Percentiles rank a stretch among this genome's conserved stretches.
Evolutionary conservation across 441 rosid species (phyloP).

Genomic region (Populus hybrid): DNA sequence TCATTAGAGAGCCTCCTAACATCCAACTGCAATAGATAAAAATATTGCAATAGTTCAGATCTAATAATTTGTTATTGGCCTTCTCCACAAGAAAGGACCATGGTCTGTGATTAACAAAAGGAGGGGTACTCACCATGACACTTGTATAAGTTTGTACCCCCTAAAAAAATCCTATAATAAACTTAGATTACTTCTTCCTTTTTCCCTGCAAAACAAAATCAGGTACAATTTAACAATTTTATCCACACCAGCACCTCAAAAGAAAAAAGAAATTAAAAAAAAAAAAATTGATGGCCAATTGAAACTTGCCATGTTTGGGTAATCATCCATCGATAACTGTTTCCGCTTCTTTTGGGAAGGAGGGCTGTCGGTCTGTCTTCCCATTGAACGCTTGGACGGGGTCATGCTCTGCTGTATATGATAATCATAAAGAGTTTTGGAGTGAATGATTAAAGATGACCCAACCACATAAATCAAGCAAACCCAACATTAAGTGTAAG

Average conservation of each 20-base stretch:
- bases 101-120: background rate
- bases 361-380: slow-evolving; percentile 81
- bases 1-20: background rate
- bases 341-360: slow-evolving; percentile 66
- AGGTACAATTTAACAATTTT: background rate
- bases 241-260: background rate
- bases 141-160: background rate
- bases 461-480: background rate
- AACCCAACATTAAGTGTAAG: background rate
- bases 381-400: slow-evolving; percentile 70
- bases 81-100: background rate
- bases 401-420: slow-evolving; percentile 53
- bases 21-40: background rate
- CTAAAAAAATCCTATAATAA: background rate
- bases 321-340: slow-evolving; percentile 84
- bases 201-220: slow-evolving; percentile 53
- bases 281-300: background rate
- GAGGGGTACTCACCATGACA: background rate
- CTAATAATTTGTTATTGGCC: background rate
- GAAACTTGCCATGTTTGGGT: slow-evolving; percentile 53
- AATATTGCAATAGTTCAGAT: background rate
- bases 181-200: slow-evolving; percentile 58
- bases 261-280: background rate
- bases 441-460: background rate
- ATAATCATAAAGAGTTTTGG: background rate